phyloP scores from a whole-genome alignment of 2,329 filamentous ascomycete genomes.

The Monosporascus sp. region DNA sequence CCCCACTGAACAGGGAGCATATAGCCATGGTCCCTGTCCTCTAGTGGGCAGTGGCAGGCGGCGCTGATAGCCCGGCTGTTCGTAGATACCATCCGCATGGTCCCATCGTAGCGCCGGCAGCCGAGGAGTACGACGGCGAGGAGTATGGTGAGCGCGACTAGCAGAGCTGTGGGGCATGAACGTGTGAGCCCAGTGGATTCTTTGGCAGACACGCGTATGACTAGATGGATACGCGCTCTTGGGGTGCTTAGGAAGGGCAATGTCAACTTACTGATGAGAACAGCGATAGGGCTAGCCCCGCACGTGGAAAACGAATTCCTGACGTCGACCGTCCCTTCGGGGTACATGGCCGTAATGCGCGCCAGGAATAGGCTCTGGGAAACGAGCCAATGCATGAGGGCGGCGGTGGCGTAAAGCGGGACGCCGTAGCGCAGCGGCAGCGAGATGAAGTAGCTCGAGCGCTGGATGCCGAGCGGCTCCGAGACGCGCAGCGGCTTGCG shows the following conservation, averaged over 20 bases:
- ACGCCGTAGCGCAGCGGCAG: constrained; percentile 40
- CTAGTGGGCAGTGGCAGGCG: constrained; percentile 18
- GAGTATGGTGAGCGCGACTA: constrained; percentile 7
- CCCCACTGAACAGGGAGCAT: constrained; percentile 22
- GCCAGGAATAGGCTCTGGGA: constrained; percentile 42
- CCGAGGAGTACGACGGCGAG: constrained; percentile 14
- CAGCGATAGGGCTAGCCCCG: constrained; percentile 24
- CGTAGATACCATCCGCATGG: constrained; percentile 27
- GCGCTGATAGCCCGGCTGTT: constrained; percentile 28
- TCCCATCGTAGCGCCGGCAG: constrained; percentile 23
- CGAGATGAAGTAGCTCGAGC: constrained; percentile 38
- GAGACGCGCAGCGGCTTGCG: constrained; percentile 38
- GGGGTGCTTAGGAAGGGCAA: neutral
- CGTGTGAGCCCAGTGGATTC: neutral
- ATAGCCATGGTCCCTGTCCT: constrained; percentile 18
- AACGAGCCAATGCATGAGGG: constrained; percentile 42
- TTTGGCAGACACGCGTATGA: neutral
- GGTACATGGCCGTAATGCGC: constrained; percentile 25
- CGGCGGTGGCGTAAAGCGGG: constrained; percentile 29
- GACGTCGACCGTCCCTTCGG: constrained; percentile 15
- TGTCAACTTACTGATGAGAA: constrained; percentile 16
- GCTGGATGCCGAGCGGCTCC: constrained; percentile 33
- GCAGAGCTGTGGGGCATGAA: constrained; percentile 6
- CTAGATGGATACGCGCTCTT: neutral
- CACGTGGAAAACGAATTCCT: constrained; percentile 25